phyloP scores from a whole-genome alignment of 2,329 filamentous ascomycete species.

The Ophiocordyceps robertsii region DNA sequence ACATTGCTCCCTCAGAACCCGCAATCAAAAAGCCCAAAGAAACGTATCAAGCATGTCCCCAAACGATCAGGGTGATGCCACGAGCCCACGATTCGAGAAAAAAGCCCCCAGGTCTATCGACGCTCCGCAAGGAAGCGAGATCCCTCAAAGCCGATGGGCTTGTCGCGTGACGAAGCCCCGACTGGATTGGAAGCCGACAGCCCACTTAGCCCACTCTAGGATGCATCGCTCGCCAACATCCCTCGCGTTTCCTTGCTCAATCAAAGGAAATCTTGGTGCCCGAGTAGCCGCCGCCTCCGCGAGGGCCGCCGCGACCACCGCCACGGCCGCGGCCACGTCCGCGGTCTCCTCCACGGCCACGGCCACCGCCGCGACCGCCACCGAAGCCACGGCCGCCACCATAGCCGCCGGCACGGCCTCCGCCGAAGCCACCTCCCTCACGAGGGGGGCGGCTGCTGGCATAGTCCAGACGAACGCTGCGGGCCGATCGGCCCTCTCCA shows the following conservation, averaged over 20 bases:
- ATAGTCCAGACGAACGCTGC: constrained; percentile 72
- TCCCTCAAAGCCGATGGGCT: constrained; percentile 39
- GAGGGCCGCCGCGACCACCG: constrained; percentile 37
- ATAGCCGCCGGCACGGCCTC: constrained; percentile 32
- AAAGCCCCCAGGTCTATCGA: constrained; percentile 44
- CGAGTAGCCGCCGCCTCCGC: constrained; percentile 36
- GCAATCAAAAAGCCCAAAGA: constrained; percentile 19
- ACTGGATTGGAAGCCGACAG: constrained; percentile 38
- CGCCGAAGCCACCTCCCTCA: constrained; percentile 37
- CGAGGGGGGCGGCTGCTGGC: constrained; percentile 52
- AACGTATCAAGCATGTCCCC: neutral
- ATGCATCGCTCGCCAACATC: constrained; percentile 26
- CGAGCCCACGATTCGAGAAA: constrained; percentile 25
- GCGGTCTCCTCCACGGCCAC: constrained; percentile 28
- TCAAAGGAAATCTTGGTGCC: constrained; percentile 70
- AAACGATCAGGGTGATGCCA: constrained; percentile 13
- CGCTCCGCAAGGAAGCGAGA: constrained; percentile 27
- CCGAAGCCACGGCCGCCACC: constrained; percentile 36
- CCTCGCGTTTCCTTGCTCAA: constrained; percentile 27
- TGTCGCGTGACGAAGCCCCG: constrained; percentile 17
- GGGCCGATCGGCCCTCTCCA: constrained; percentile 53
- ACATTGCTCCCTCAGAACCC: constrained; percentile 13
- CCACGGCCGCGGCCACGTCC: constrained; percentile 36
- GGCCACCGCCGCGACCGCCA: constrained; percentile 24
- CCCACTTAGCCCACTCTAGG: constrained; percentile 35